Percentiles rank a stretch among this genome's conserved stretches.
Conservation (phyloP, 305 asterid species). For the Lippia alba region DNA sequence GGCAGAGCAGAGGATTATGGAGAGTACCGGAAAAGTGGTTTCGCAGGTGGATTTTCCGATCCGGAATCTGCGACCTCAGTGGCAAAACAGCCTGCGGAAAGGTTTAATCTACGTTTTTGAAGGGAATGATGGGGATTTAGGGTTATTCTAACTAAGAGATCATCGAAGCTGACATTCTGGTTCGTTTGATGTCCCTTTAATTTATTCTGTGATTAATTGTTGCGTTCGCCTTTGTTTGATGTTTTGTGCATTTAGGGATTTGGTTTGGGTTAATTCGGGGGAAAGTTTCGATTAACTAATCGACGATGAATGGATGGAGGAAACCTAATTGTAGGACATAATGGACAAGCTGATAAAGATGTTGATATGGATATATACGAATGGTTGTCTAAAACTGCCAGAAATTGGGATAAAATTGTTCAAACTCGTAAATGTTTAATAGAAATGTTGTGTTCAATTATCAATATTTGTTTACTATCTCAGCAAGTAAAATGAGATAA, state of each 20-base stretch:
- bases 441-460: not conserved
- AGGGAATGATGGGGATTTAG: conserved; percentile 77
- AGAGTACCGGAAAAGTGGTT: conserved; percentile 69
- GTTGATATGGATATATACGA: not conserved
- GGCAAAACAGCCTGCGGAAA: conserved; percentile 47
- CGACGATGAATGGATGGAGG: no score
- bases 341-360: not conserved
- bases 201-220: not conserved
- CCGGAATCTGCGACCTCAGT: conserved; percentile 70
- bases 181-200: conserved; percentile 37
- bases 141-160: conserved; percentile 87
- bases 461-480: not conserved
- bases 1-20: conserved; percentile 56
- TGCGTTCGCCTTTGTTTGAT: not conserved
- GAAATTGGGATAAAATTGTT: not conserved
- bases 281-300: not conserved
- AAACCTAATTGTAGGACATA: no score
- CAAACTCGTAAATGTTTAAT: not conserved
- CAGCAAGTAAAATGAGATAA: not conserved
- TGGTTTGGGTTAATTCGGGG: conserved; percentile 24
- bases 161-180: conserved; percentile 89
- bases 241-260: conserved; percentile 27
- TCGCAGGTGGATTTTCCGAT: conserved; percentile 80
- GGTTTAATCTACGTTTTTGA: conserved; percentile 78
- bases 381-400: conserved; percentile 1